phyloP scores from a whole-genome alignment of 2,329 filamentous ascomycete genomes.

The Akanthomyces muscarius region DNA sequence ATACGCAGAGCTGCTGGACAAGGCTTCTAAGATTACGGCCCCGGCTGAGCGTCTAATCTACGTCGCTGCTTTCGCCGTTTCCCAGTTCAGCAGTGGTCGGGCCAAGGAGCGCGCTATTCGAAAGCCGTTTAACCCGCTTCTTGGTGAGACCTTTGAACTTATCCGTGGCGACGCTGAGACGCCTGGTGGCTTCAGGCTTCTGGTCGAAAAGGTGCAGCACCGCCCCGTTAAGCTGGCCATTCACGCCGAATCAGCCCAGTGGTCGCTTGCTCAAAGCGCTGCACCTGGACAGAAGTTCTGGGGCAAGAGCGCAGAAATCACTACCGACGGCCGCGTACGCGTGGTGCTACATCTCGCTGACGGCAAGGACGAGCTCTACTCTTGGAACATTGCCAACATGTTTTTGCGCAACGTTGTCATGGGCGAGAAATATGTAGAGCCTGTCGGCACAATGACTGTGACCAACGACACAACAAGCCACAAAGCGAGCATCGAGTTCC shows the following conservation, averaged over 20 bases:
- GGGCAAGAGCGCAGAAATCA: slow-evolving; percentile 94
- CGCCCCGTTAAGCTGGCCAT: slow-evolving; percentile 89
- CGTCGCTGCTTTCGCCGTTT: slow-evolving; percentile 86
- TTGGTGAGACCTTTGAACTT: slow-evolving; percentile 93
- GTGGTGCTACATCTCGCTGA: slow-evolving; percentile 65
- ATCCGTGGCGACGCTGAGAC: slow-evolving; percentile 75
- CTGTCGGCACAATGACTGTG: slow-evolving; percentile 84
- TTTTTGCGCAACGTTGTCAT: slow-evolving; percentile 96
- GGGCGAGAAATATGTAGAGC: slow-evolving; percentile 96
- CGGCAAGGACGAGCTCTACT: slow-evolving; percentile 74
- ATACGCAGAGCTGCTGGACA: slow-evolving; percentile 80
- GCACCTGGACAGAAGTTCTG: slow-evolving; percentile 95
- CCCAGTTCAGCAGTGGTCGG: slow-evolving; percentile 74
- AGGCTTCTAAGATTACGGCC: slow-evolving; percentile 60
- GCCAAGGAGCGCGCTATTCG: slow-evolving; percentile 88
- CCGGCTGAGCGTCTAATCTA: slow-evolving; percentile 70
- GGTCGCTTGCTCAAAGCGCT: slow-evolving; percentile 85
- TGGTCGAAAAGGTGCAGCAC: slow-evolving; percentile 95
- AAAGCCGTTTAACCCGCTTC: slow-evolving; percentile 95
- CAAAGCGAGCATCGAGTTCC: slow-evolving; percentile 85
- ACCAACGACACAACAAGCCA: slow-evolving; percentile 78
- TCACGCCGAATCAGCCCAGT: slow-evolving; percentile 80
- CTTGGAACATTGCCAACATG: slow-evolving; percentile 81
- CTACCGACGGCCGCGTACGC: slow-evolving; percentile 82
- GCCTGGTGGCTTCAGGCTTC: slow-evolving; percentile 73